Percentiles rank a stretch among this genome's conserved stretches.
Conservation (phyloP, 139 green algal species). For the Desmodesmus armatus region DNA sequence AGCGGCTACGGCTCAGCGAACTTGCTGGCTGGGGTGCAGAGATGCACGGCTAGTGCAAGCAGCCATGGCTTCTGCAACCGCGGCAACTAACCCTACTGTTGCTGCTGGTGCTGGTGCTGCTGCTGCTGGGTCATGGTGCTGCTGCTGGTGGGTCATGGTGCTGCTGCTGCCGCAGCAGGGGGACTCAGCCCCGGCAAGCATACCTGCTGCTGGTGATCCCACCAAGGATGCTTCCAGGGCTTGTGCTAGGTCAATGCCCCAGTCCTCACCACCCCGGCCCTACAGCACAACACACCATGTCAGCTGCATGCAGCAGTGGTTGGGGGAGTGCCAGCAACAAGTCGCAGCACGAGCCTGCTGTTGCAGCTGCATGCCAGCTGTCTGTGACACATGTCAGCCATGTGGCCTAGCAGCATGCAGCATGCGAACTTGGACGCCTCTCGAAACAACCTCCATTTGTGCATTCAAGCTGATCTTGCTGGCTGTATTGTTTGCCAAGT, state of each 20-base stretch:
- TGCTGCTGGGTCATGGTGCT: not conserved
- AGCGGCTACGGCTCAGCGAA: not conserved
- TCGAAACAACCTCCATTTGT: too few species aligned
- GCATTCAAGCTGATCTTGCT: too few species aligned
- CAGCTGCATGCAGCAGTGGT: not conserved
- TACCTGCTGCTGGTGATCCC: constrained; percentile 24
- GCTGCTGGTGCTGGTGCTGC: not conserved
- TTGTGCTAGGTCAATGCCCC: constrained; percentile 47
- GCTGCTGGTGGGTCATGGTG: not conserved
- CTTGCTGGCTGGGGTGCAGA: too few species aligned
- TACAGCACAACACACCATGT: not conserved
- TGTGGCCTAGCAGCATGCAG: too few species aligned
- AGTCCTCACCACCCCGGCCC: constrained; percentile 50
- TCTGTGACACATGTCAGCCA: too few species aligned
- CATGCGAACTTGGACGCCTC: too few species aligned
- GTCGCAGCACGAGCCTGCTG: not conserved
- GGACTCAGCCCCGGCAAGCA: not conserved
- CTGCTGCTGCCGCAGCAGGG: not conserved
- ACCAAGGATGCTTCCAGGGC: constrained; percentile 30
- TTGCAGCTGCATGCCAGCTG: not conserved
- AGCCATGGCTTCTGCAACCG: too few species aligned
- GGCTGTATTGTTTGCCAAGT: too few species aligned
- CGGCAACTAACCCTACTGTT: not conserved
- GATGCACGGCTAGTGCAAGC: too few species aligned
- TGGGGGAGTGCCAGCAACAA: not conserved